Evolutionary conservation across 164 flowering plant genomes (phyloP).

Genomic region (Platanus orientalis): DNA sequence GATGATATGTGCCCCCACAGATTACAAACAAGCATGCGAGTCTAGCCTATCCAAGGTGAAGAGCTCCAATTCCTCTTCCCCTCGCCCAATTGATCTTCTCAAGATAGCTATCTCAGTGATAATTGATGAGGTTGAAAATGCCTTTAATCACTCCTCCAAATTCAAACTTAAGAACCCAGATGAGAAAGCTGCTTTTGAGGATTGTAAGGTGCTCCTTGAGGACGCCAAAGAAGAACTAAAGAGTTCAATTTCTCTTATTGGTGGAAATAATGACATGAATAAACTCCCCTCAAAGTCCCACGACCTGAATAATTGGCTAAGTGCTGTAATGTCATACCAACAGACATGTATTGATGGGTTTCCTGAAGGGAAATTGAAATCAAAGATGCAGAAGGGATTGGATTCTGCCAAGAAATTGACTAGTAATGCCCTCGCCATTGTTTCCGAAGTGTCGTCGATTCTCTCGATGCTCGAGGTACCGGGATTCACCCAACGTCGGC

Average conservation of each 20-base stretch:
- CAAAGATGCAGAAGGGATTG: conserved; percentile 30
- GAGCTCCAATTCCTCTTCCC: conserved; percentile 5
- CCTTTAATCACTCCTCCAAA: conserved; percentile 15
- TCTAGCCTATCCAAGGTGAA: conserved; percentile 26
- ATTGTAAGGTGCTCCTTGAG: conserved; percentile 44
- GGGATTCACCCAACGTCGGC: conserved; percentile 16
- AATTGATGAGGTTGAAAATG: conserved; percentile 32
- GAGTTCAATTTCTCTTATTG: conserved; percentile 20
- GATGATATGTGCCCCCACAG: conserved; percentile 41
- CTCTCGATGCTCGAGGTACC: conserved; percentile 18
- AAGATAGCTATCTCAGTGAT: conserved; percentile 43
- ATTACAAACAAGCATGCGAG: conserved; percentile 46
- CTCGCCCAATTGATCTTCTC: conserved; percentile 39
- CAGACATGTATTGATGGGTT: conserved; percentile 72
- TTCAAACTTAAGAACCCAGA: conserved; percentile 32
- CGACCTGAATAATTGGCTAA: conserved; percentile 66
- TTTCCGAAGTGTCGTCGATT: conserved; percentile 18
- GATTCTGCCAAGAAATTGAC: conserved; percentile 39
- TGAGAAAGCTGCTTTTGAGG: conserved; percentile 53
- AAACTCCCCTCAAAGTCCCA: conserved; percentile 14
- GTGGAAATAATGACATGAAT: conserved; percentile 5
- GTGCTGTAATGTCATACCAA: conserved; percentile 80
- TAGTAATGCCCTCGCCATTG: conserved; percentile 58
- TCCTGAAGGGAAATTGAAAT: conserved; percentile 45
- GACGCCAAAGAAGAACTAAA: conserved; percentile 52